These are phyloP conservation scores for Cystobasidiaceae sp. DNA, from an alignment of 1,284 basidiomycete genomes.

Conservation along the genomic window DNA sequence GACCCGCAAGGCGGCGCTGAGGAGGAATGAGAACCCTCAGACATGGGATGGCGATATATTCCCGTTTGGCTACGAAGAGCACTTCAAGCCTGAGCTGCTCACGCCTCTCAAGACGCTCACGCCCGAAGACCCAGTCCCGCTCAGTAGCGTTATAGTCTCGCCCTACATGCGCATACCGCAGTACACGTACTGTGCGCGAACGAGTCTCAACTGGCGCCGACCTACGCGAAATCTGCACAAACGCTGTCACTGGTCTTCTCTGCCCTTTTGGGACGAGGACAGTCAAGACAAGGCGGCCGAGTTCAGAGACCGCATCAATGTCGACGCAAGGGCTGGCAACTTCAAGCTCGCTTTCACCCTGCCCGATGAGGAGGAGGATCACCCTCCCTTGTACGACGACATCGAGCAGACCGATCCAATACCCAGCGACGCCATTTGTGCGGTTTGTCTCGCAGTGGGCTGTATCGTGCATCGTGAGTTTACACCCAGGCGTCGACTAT, in stretches of 20 bases:
- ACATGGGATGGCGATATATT: constrained; percentile 20
- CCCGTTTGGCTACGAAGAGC: constrained; percentile 18
- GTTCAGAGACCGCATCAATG: constrained; percentile 12
- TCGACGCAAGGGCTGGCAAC: background rate
- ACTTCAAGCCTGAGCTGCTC: background rate
- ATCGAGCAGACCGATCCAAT: background rate
- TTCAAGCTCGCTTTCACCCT: constrained; percentile 2
- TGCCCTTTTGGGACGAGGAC: constrained; percentile 27
- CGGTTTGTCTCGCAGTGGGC: constrained; percentile 17
- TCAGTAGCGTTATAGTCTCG: constrained; percentile 15
- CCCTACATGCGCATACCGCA: constrained; percentile 22
- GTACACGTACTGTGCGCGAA: constrained; percentile 22
- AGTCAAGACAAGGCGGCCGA: constrained; percentile 23
- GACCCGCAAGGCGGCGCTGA: constrained; percentile 4
- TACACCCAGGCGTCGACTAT: no score
- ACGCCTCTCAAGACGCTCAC: constrained; percentile 12
- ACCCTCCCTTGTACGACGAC: background rate
- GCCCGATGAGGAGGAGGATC: constrained; percentile 13
- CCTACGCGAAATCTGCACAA: background rate
- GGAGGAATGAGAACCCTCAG: background rate
- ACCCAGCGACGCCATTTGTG: constrained; percentile 12
- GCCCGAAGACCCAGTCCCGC: background rate
- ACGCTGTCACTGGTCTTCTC: background rate
- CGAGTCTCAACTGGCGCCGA: constrained; percentile 14
- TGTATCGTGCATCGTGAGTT: constrained; percentile 27